Percentiles rank a stretch among this genome's conserved stretches.
Conservation (phyloP, 164 flowering plant genomes). For the grape (Vitis vinifera) region DNA sequence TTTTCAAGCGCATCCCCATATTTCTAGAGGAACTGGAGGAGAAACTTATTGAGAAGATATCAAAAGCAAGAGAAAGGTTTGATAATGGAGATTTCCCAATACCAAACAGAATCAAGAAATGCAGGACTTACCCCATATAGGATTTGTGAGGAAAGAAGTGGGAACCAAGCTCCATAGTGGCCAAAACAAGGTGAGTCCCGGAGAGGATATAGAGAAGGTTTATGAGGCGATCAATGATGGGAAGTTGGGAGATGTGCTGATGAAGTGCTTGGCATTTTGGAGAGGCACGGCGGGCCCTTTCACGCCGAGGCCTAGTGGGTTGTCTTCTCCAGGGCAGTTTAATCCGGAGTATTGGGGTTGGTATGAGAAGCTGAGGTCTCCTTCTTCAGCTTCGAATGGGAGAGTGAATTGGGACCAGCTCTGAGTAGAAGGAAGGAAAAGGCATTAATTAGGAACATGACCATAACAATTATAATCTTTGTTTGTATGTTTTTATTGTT, state of each 20-base stretch:
- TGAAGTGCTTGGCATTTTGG: conserved; percentile 36
- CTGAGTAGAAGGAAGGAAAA: too few species aligned
- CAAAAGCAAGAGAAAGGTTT: conserved; percentile 36
- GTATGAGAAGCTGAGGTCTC: conserved; percentile 1
- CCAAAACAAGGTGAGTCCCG: conserved; percentile 43
- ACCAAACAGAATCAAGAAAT: conserved; percentile 40
- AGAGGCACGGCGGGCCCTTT: conserved; percentile 19
- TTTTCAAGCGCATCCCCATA: conserved; percentile 42
- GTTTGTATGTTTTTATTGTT: too few species aligned
- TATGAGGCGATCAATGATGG: conserved; percentile 42
- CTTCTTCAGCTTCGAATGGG: neutral
- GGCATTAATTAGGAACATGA: too few species aligned
- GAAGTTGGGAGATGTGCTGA: conserved; percentile 35
- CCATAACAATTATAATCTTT: too few species aligned
- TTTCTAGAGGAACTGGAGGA: conserved; percentile 39
- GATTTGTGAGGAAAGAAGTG: conserved; percentile 38
- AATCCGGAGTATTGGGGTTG: neutral
- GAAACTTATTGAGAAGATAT: conserved; percentile 25
- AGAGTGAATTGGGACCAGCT: neutral
- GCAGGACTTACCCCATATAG: conserved; percentile 49
- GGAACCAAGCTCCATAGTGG: conserved; percentile 50
- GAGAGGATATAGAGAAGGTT: conserved; percentile 55
- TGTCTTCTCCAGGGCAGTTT: neutral
- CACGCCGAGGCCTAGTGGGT: too few species aligned
- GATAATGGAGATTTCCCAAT: conserved; percentile 33